Evolutionary conservation across 139 green algal genomes (phyloP), one percentile per base, ranked within the genome.

Genomic region (Tetraselmis chui): DNA sequence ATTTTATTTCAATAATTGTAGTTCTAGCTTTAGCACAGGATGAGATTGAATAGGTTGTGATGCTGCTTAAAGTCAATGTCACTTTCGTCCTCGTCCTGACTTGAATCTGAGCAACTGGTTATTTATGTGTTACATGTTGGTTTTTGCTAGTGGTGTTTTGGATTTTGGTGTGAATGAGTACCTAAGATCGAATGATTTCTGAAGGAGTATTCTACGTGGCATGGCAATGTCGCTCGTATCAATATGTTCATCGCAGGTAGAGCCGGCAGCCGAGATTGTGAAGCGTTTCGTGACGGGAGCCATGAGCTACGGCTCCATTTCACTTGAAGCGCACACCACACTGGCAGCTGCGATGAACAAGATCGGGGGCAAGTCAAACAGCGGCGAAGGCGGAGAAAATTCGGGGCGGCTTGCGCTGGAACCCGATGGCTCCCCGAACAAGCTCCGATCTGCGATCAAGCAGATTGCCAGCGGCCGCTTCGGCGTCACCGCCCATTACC

Each of bases 341-440:
- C 88, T 98, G 78, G 95, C 95, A 22, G 83, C 67, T 28, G 95
- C 95, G 75, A 98, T 98, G 95, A 98, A 98, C 90, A 88, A 88
- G 30, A 89, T 98, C 0, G 95, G 95, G 24, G 95, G 94, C 31
- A 97, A 95, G 89, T 91, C 84, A 77, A 94, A 93, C 86, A 90
- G 79, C 18, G 92, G 93, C 11, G 95, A 98, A 85, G 95, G 95
- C 78, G 95, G 95, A n/a, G 95, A 98, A 89, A 98, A 98, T 88
- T 85, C 90, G n/a, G 82, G 87, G 5, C 91, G 95, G 32, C 86
- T 98, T 78, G 83, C 89, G 81, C 93, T 92, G 1, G 84, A 91
- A 78, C 82, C 90, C 23, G 95, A 98, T 59, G 95, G 95, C 86
- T 85, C 31, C 28, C 84, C 89, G 75, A 98, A 98, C 88, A 91